Percentiles rank a stretch among this genome's conserved stretches.
Conservation (phyloP, 1,139 yeast genomes). For the Pneumocystis murina region DNA sequence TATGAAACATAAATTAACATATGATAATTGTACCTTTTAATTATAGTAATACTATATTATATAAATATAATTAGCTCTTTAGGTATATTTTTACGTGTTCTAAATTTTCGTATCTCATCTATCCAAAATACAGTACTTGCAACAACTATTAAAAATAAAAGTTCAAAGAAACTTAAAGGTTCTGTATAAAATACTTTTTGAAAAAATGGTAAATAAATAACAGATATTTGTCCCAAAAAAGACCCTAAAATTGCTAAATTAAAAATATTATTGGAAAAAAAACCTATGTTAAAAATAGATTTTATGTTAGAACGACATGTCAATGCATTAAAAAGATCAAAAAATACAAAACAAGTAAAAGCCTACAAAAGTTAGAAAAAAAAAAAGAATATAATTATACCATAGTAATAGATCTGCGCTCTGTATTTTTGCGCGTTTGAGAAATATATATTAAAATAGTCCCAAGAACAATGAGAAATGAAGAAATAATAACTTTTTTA, state of each 20-base stretch:
- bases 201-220: constrained; percentile 82
- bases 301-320: constrained; percentile 79
- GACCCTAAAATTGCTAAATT: constrained; percentile 87
- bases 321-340: constrained; percentile 90
- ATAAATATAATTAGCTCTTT: not conserved
- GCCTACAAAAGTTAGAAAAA: constrained; percentile 32
- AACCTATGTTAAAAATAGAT: constrained; percentile 64
- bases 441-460: constrained; percentile 70
- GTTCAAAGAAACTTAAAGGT: constrained; percentile 55
- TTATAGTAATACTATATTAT: not conserved
- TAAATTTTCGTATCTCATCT: constrained; percentile 63
- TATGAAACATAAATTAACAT: not conserved
- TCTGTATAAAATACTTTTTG: constrained; percentile 89
- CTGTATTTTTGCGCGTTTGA: constrained; percentile 61
- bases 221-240: constrained; percentile 79
- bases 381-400: not conserved
- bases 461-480: constrained; percentile 54
- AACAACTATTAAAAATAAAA: constrained; percentile 43
- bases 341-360: constrained; percentile 85
- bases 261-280: constrained; percentile 68
- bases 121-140: constrained; percentile 72
- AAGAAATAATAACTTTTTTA: constrained; percentile 60
- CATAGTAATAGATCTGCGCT: not conserved
- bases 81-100: not conserved
- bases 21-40: not conserved